Evolutionary conservation across 1,284 basidiomycete genomes (phyloP).

Genomic region (Coniophora puteana): DNA sequence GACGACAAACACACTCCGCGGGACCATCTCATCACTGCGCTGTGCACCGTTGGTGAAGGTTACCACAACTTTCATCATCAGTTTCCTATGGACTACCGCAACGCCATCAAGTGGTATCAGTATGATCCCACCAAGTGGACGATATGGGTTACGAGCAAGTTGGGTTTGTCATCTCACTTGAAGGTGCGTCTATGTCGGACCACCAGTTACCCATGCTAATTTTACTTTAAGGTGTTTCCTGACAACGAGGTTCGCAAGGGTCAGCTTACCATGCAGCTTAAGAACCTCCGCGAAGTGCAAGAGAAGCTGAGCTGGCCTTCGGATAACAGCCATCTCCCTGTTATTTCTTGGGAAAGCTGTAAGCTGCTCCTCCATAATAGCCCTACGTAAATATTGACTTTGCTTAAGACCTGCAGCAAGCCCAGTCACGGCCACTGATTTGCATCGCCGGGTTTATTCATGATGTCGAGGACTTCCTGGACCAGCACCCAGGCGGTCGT

Average conservation of each 20-base stretch:
- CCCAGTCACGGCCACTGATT: constrained; percentile 69
- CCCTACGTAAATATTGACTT: constrained; percentile 11
- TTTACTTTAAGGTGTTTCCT: constrained; percentile 56
- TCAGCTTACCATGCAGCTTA: constrained; percentile 86
- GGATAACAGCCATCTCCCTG: constrained; percentile 68
- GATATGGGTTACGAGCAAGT: constrained; percentile 57
- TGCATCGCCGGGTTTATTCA: constrained; percentile 87
- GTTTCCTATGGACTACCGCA: constrained; percentile 90
- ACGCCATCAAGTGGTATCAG: constrained; percentile 88
- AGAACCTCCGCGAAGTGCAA: constrained; percentile 68
- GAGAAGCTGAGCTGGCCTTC: constrained; percentile 73
- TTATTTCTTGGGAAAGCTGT: constrained; percentile 84
- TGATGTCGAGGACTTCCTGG: constrained; percentile 75
- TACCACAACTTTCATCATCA: constrained; percentile 96
- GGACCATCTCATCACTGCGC: constrained; percentile 82
- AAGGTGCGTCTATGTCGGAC: constrained; percentile 44
- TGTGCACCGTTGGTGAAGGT: constrained; percentile 87
- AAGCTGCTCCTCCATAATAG: constrained; percentile 18
- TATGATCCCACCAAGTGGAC: constrained; percentile 90
- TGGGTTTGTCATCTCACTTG: constrained; percentile 80
- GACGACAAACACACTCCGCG: constrained; percentile 90
- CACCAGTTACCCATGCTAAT: background rate
- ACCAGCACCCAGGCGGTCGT: constrained; percentile 78
- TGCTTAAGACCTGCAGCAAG: constrained; percentile 63
- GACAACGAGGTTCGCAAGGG: constrained; percentile 90